Evolutionary conservation across 2,329 filamentous ascomycete species (phyloP), one percentile per base, ranked within the genome.

Genomic region (Stemphylium lycopersici): DNA sequence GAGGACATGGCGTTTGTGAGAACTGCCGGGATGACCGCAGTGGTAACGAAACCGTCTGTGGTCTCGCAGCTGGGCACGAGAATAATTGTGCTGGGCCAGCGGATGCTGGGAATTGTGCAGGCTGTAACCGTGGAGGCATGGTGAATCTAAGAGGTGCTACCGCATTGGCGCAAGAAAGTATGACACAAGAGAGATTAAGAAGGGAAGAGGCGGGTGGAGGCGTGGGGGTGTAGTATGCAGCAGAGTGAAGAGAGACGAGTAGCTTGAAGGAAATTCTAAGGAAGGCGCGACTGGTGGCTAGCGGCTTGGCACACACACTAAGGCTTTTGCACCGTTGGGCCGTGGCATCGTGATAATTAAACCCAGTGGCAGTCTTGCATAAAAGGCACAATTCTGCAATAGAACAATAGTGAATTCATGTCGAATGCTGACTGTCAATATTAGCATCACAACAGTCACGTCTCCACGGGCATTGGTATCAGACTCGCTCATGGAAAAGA

Each of bases 41-140:
- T 45, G 64, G 56, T 26, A 61, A 63, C 46, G 62, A 51, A 55
- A 67, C 62, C 54, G 58, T 60, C 40, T 67, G 68, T 43, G 68
- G 59, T 51, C 61, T 64, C 41, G 59, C 36, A 24, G 59, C 61
- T 20, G 67, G 49, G 56, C 59, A 63, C 41, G 59, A 56, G 41
- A 55, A 52, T 18, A 52, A 42, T 34, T 58, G 53, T 42, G 58
- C 48, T 38, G 63, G 51, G 47, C 64, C 38, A 39, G 66, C 44
- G 12, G 66, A 43, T 15, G 65, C 58, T 31, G 69, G 58, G 48
- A 73, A 49, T 31, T 63, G 67, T 37, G 71, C 63, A 42, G 67
- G 55, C 38, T 63, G 70, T 63, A 75, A 63, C 59, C 73, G 69
- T 37, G 71, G 72, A 61, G 70, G 68, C 72, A 76, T 76, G 6